These are phyloP conservation scores for Pseudogymnoascus sp. DNA, from an alignment of 2,329 filamentous ascomycete species.

Conservation along the genomic window DNA sequence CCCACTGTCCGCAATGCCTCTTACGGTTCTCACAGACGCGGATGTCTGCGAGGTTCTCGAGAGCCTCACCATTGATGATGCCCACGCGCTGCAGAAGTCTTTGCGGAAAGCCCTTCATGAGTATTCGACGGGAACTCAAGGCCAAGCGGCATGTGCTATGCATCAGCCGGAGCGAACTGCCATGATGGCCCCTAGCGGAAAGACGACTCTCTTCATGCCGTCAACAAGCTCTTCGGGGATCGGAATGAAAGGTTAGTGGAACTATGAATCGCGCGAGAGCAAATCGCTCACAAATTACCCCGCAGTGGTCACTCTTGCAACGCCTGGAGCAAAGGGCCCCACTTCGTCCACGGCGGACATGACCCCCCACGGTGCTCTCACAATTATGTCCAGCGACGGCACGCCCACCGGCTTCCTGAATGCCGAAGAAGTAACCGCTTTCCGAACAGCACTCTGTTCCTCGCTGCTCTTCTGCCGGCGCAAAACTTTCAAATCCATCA, in stretches of 20 bases:
- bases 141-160: constrained; percentile 32
- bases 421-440: constrained; percentile 68
- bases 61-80: constrained; percentile 44
- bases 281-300: neutral
- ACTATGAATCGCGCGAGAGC: neutral
- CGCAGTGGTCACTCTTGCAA: constrained; percentile 57
- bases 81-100: constrained; percentile 43
- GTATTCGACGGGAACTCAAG: constrained; percentile 50
- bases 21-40: constrained; percentile 52
- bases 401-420: constrained; percentile 61
- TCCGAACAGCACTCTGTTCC: constrained; percentile 69
- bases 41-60: constrained; percentile 50
- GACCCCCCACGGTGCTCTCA: constrained; percentile 50
- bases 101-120: constrained; percentile 50
- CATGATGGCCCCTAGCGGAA: constrained; percentile 42
- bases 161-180: constrained; percentile 49
- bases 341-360: constrained; percentile 43
- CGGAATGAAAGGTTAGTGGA: constrained; percentile 55
- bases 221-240: constrained; percentile 56
- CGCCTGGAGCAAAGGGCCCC: constrained; percentile 26
- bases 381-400: constrained; percentile 58
- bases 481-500: constrained; percentile 63
- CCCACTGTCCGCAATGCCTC: constrained; percentile 38
- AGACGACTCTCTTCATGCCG: constrained; percentile 68
- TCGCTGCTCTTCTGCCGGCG: constrained; percentile 60